Evolutionary conservation across 1,139 yeast species (phyloP), one percentile per base, ranked within the genome.

Genomic region (Tardiomyces depauwii): DNA sequence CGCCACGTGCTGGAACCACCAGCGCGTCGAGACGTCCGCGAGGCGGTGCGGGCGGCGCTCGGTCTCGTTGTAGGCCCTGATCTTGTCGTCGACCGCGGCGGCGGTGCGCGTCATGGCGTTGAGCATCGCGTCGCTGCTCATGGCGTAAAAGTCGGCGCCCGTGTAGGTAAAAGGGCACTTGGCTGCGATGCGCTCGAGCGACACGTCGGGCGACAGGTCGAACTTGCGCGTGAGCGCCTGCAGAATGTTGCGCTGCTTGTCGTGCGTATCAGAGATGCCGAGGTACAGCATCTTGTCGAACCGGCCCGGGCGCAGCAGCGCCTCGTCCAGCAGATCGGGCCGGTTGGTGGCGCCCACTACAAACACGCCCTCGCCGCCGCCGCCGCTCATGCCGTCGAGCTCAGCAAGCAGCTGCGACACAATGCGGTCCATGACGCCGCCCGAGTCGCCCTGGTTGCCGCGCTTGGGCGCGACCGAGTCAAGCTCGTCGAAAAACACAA

Each of bases 391-490:
- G 39, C 97, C 97, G 60, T 91, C 98, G 43, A 91, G 70, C 62
- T 91, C 98, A 0, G 97, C 96, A 44, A 91, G 71, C 44, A 91
- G 70, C 63, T 91, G 98, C 0, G 96, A 88, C 1, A 91, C 98
- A 55, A 91, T 91, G 64, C 98, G 76, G 62, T 91, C 97, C 97
- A 89, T 89, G 4, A 89, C 97, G 53, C 97, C 97, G 21, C 97
- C 97, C 1, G 96, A 87, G 64, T 91, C 97, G 32, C 97, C 97
- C 61, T 89, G 96, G 61, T 91, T 89, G 40, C 97, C 97, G 68
- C 97, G 79, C 63, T 91, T 89, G 0, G 97, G 97, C 0, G 98
- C 98, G 1, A 89, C 96, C 2, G 96, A 88, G 66, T 91, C 98
- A 65, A 91, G 75, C 65, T 91, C 98, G 67, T 91, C 98, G 59